phyloP scores from a whole-genome alignment of 306 rosid species.

The Hippophae tibetana region DNA sequence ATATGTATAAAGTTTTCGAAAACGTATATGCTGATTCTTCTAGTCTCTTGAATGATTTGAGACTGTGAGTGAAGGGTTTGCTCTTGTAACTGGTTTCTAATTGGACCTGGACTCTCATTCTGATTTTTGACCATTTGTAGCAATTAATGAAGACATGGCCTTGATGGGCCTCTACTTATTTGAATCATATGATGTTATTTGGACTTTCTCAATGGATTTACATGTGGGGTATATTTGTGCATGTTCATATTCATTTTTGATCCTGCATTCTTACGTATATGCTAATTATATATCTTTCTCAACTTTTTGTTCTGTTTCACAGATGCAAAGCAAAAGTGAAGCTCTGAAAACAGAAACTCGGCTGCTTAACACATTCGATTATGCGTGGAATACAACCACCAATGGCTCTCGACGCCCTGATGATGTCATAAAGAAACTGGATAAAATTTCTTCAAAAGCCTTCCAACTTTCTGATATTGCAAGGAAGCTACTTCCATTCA shows the following conservation, averaged over 20 bases:
- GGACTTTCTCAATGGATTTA: too few species aligned
- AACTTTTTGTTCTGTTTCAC: slow-evolving; percentile 21
- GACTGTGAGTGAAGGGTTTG: too few species aligned
- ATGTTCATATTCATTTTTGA: slow-evolving; percentile 5
- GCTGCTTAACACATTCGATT: slow-evolving; percentile 69
- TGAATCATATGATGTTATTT: too few species aligned
- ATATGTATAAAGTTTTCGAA: too few species aligned
- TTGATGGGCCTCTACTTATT: too few species aligned
- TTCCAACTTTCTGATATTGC: slow-evolving; percentile 27
- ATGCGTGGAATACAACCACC: slow-evolving; percentile 62
- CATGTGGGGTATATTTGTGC: background rate
- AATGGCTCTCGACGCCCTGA: slow-evolving; percentile 53
- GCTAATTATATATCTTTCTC: background rate
- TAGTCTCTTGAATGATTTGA: too few species aligned
- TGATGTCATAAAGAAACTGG: slow-evolving; percentile 50
- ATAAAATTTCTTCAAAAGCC: slow-evolving; percentile 34
- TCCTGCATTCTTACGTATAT: background rate
- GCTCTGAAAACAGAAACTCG: slow-evolving; percentile 51
- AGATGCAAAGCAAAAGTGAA: slow-evolving; percentile 61
- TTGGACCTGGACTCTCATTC: too few species aligned
- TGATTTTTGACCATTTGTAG: too few species aligned
- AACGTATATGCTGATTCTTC: too few species aligned
- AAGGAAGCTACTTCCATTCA: slow-evolving; percentile 44
- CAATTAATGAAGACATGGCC: too few species aligned
- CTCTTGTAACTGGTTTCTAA: too few species aligned